Percentiles rank a stretch among this genome's conserved stretches.
Evolutionary conservation across 2,329 filamentous ascomycete genomes (phyloP).

Genomic region (Aspergillus nomiae): DNA sequence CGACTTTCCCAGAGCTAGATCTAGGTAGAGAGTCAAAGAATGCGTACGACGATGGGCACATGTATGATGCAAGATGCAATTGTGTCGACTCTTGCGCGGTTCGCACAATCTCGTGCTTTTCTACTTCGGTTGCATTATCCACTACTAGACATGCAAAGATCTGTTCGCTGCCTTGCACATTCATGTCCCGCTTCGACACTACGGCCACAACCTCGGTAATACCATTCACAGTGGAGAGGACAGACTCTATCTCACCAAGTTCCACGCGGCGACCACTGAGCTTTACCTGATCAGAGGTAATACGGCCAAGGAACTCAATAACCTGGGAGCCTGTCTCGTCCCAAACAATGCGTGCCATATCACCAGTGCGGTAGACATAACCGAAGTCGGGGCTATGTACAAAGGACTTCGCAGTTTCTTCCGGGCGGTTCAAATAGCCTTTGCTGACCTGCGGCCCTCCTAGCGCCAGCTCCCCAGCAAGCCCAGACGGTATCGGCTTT

Average conservation of each 20-base stretch:
- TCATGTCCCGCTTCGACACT: conserved; percentile 20
- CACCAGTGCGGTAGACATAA: conserved; percentile 42
- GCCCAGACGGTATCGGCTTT: conserved; percentile 42
- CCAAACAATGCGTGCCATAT: conserved; percentile 57
- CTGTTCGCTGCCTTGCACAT: conserved; percentile 25
- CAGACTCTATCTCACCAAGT: conserved; percentile 70
- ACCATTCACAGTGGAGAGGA: conserved; percentile 21
- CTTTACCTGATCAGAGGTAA: conserved; percentile 79
- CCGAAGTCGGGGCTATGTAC: conserved; percentile 46
- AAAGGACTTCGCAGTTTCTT: conserved; percentile 29
- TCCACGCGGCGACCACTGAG: conserved; percentile 80
- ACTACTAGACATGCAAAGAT: conserved; percentile 29
- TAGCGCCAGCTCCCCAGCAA: conserved; percentile 49
- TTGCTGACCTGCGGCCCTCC: conserved; percentile 35
- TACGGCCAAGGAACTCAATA: conserved; percentile 79
- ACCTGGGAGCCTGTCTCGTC: conserved; percentile 55
- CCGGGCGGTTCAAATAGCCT: conserved; percentile 30
- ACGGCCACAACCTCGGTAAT: conserved; percentile 28
- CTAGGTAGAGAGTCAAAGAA: conserved; percentile 26
- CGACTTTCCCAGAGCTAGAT: conserved; percentile 30
- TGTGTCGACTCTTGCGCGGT: conserved; percentile 17
- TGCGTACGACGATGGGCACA: conserved; percentile 27
- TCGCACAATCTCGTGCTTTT: conserved; percentile 15
- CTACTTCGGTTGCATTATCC: conserved; percentile 7
- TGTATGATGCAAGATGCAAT: conserved; percentile 24